Conservation (phyloP, 768 basidiomycete genomes). For the Serendipita sp. region DNA sequence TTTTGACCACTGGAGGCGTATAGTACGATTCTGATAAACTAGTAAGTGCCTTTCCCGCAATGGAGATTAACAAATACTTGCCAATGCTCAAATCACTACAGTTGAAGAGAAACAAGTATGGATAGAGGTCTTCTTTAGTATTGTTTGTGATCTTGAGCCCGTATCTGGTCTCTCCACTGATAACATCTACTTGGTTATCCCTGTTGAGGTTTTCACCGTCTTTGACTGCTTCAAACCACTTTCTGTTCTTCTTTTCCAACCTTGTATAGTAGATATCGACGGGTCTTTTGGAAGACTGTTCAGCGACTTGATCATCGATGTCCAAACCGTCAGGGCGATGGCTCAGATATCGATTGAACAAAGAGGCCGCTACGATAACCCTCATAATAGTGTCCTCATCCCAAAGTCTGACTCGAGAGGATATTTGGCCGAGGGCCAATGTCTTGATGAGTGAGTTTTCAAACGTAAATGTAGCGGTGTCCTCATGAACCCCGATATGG, state of each 20-base stretch:
- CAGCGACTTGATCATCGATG: slow-evolving; percentile 22
- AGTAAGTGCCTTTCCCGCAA: too few relatives aligned
- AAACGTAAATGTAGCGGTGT: too few relatives aligned
- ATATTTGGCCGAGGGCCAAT: too few relatives aligned
- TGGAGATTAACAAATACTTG: slow-evolving; percentile 6
- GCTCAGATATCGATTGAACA: background rate
- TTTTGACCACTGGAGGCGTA: too few relatives aligned
- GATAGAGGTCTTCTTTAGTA: slow-evolving; percentile 13
- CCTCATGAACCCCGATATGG: too few relatives aligned
- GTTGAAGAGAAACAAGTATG: slow-evolving; percentile 20
- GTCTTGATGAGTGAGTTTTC: too few relatives aligned
- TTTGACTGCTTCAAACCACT: slow-evolving; percentile 10
- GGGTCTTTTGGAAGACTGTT: too few relatives aligned
- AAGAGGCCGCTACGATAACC: too few relatives aligned
- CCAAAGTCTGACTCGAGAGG: too few relatives aligned
- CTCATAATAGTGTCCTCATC: too few relatives aligned
- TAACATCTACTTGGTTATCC: background rate
- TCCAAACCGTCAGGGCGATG: slow-evolving; percentile 31
- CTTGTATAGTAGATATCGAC: background rate
- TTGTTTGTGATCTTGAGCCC: slow-evolving; percentile 18
- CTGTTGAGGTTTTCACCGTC: too few relatives aligned
- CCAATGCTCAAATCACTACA: slow-evolving; percentile 18
- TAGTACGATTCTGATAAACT: too few relatives aligned
- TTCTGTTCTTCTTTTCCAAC: slow-evolving; percentile 7
- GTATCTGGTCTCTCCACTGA: slow-evolving; percentile 13